Conservation (phyloP, 108 stramenopile species). For the Cyclotella choctawhatcheeana region DNA sequence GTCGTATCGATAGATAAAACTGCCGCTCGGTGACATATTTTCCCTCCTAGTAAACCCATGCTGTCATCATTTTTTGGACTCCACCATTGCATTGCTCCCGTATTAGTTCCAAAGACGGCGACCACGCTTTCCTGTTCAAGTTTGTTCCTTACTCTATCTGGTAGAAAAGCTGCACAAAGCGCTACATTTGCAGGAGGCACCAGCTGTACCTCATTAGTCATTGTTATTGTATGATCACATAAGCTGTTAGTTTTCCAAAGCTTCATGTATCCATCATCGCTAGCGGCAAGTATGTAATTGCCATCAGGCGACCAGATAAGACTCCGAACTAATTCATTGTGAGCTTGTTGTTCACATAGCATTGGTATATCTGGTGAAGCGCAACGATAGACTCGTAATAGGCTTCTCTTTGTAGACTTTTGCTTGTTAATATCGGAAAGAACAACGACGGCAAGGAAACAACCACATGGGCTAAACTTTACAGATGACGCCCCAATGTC, state of each 20-base stretch:
- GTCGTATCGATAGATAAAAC: conserved; percentile 5
- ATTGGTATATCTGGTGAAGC: neutral
- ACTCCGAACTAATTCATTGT: neutral
- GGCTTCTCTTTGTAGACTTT: neutral
- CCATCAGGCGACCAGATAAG: conserved; percentile 1
- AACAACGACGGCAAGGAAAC: neutral
- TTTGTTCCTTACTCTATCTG: neutral
- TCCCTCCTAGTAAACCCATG: neutral
- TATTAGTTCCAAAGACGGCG: neutral
- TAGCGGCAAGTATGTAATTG: neutral
- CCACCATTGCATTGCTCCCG: neutral
- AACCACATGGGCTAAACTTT: neutral
- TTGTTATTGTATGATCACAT: neutral
- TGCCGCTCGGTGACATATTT: neutral
- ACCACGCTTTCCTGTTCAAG: neutral
- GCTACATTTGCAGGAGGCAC: neutral
- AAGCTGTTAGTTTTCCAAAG: neutral
- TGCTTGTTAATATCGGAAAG: neutral
- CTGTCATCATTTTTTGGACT: neutral
- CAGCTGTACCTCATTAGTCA: neutral
- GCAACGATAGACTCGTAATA: conserved; percentile 1
- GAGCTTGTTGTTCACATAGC: neutral
- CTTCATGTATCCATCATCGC: neutral
- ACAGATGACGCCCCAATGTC: neutral
- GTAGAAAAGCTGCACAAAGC: neutral